Evolutionary conservation across 768 basidiomycete genomes (phyloP).

Genomic region (Tylopilus sp.): DNA sequence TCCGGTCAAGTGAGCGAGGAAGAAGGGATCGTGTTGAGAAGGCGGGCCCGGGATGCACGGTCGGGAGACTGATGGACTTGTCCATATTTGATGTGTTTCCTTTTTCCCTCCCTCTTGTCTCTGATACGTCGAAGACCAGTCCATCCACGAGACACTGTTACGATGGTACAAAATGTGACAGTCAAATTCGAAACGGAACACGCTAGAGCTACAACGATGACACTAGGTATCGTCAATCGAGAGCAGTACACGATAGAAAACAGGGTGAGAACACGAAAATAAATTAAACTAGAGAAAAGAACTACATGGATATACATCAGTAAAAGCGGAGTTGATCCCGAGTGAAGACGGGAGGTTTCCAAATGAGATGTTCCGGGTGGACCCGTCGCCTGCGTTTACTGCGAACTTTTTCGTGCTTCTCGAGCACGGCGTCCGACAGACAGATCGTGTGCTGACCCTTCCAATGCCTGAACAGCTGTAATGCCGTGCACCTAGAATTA

Average conservation of each 20-base stretch:
- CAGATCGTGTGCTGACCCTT: constrained; percentile 94
- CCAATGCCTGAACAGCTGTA: constrained; percentile 94
- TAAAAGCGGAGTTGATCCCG: constrained; percentile 82
- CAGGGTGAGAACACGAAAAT: not conserved
- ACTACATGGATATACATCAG: constrained; percentile 12
- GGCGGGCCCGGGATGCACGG: constrained; percentile 14
- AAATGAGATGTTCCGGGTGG: constrained; percentile 73
- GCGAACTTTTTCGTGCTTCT: constrained; percentile 83
- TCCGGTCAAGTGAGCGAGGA: constrained; percentile 7
- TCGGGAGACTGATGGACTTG: not conserved
- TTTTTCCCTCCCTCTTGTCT: not conserved
- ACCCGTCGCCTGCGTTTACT: constrained; percentile 78
- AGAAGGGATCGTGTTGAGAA: constrained; percentile 17
- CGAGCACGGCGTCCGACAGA: constrained; percentile 85
- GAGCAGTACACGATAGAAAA: not conserved
- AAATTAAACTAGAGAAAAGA: not conserved
- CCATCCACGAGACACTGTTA: constrained; percentile 10
- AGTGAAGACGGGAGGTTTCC: constrained; percentile 95
- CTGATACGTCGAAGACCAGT: not conserved
- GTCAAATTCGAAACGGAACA: constrained; percentile 6
- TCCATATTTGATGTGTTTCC: constrained; percentile 6
- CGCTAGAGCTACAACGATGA: constrained; percentile 27
- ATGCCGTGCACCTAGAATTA: constrained; percentile 73
- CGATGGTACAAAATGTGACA: too few relatives aligned
- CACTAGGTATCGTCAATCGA: constrained; percentile 6